These are phyloP conservation scores for Pseudomassariella vexata DNA, from an alignment of 2,329 filamentous ascomycete genomes.

Conservation along the genomic window DNA sequence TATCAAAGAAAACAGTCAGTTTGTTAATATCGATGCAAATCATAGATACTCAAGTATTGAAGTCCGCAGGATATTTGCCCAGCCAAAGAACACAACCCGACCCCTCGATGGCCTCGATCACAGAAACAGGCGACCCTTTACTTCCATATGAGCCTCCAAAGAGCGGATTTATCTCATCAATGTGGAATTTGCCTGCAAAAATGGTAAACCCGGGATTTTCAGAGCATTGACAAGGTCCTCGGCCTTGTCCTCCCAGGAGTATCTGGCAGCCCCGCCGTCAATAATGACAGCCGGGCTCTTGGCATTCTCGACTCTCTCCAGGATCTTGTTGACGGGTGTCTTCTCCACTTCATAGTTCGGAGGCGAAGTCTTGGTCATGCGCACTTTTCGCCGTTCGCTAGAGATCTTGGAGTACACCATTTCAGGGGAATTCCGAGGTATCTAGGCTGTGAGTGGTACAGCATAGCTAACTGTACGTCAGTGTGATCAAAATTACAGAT, in stretches of 20 bases:
- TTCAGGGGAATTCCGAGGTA: conserved; percentile 10
- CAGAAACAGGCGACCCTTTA: conserved; percentile 38
- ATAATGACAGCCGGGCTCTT: conserved; percentile 58
- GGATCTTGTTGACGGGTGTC: conserved; percentile 29
- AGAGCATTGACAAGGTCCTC: conserved; percentile 51
- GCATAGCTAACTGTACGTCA: conserved; percentile 5
- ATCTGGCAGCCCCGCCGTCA: conserved; percentile 57
- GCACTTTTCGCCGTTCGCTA: no score
- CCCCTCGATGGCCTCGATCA: background rate
- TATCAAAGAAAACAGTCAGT: background rate
- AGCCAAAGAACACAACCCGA: conserved; percentile 1
- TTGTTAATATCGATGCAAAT: background rate
- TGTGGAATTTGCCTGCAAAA: conserved; percentile 60
- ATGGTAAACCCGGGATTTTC: conserved; percentile 57
- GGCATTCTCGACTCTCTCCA: conserved; percentile 51
- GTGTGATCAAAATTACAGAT: conserved; percentile 7
- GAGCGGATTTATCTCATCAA: conserved; percentile 54
- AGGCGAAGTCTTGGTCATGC: no score
- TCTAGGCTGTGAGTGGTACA: conserved; percentile 6
- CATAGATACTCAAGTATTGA: background rate
- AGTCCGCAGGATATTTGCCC: background rate
- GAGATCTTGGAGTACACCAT: conserved; percentile 9
- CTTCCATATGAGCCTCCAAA: conserved; percentile 62
- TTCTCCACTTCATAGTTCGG: no score
- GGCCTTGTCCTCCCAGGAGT: conserved; percentile 50